Base-by-base conservation (phyloP, 768 basidiomycete species). In the Lepiota brunneoincarnata region DNA sequence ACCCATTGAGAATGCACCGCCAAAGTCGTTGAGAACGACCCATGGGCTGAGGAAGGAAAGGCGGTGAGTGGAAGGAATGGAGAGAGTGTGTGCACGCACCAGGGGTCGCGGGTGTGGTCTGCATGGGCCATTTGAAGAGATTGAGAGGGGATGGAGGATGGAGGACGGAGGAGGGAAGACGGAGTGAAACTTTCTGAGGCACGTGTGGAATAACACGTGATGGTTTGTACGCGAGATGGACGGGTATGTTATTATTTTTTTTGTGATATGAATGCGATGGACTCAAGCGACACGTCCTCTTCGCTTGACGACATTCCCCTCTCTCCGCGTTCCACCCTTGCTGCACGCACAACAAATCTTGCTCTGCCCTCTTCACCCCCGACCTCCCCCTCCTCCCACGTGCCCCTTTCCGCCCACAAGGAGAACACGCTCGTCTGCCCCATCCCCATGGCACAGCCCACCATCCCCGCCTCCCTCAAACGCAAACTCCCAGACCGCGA, bases 21-120 rank as follows among this genome's bases (percentile, higher is more conserved):
- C 95, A 71, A 95, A 96, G 76, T 98, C 96, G 77, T 92, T 97
- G 63, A 98, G 86, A 67, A 98, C 90, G 49, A 98, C 95, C 93
- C 94, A 98, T 64, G 96, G 96, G 74, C 96, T 98, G 64, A 28
- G 45, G 43, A 49, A 44, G 12, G 28, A 21, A 10, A 9, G 31
- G 26, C 26, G 3, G 42, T 21, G 39, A 37, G 40, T 5, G 24
- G 45, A 44, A 18, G 49, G 12, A 15, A 28, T 18, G 38, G 15
- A 37, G 24, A 18, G 14, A 18, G 31, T 37, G n/a, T 23, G 9
- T 26, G 34, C 0, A 48, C 79, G 57, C 65, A 88, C 93, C 93
- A 96, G 55, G 93, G 93, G 72, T 96, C 93, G 72, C 93, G 77
- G 51, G 93, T 91, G 73, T 95, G 93, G 74, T 96, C 93, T 64